Evolutionary conservation across 305 asterid genomes (phyloP).

Genomic region (Fraxinus paxiana): DNA sequence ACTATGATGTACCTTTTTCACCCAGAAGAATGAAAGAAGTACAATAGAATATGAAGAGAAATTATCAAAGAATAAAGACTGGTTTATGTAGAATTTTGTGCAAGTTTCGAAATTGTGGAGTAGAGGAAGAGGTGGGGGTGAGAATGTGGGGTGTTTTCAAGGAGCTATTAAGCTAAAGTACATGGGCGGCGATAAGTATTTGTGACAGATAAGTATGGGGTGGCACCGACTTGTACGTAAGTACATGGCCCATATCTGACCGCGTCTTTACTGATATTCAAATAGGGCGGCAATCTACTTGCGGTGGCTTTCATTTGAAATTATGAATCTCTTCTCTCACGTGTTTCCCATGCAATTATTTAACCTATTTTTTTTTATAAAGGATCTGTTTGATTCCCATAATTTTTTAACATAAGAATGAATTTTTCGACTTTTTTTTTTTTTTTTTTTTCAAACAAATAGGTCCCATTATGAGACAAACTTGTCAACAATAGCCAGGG

Average conservation of each 20-base stretch:
- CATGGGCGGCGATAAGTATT: constrained; percentile 14
- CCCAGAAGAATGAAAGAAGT: not conserved
- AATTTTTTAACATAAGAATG: too few species aligned
- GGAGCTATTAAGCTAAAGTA: not conserved
- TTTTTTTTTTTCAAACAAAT: too few species aligned
- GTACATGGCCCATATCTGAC: constrained; percentile 40
- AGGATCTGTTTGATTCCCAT: too few species aligned
- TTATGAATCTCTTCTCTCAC: not conserved
- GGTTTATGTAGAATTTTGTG: constrained; percentile 14
- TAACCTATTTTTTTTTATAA: too few species aligned
- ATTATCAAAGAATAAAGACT: constrained; percentile 1
- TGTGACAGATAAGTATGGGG: constrained; percentile 51
- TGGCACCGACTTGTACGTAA: constrained; percentile 40
- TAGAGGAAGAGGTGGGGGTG: not conserved
- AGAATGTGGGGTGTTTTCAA: not conserved
- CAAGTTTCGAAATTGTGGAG: not conserved
- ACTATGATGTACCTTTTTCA: not conserved
- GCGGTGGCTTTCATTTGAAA: not conserved
- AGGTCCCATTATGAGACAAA: too few species aligned
- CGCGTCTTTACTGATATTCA: constrained; percentile 29
- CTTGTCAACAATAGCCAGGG: too few species aligned
- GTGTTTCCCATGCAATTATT: not conserved
- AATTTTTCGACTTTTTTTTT: too few species aligned
- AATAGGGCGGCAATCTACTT: constrained; percentile 30
- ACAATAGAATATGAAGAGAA: not conserved